Conservation (phyloP, 805 yeast genomes). For the Ogataea nakhonphanomensis region DNA sequence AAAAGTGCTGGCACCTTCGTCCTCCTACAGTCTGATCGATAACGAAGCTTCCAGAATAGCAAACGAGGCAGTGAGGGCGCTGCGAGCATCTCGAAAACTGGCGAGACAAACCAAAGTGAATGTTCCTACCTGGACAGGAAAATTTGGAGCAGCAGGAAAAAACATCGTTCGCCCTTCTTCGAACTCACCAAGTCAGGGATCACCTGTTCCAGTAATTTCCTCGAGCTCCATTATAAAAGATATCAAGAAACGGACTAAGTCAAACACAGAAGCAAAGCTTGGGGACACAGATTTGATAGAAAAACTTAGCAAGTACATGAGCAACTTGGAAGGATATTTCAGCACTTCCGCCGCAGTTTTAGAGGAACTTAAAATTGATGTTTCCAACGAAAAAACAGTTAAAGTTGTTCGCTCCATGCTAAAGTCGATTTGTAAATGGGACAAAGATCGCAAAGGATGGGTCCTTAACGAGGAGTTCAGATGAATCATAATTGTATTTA, state of each 20-base stretch:
- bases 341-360: slow-evolving; percentile 32
- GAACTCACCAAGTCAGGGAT: slow-evolving; percentile 2
- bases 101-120: slow-evolving; percentile 55
- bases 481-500: slow-evolving; percentile 9
- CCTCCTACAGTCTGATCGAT: slow-evolving; percentile 54
- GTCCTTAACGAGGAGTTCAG: slow-evolving; percentile 52
- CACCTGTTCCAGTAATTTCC: slow-evolving; percentile 25
- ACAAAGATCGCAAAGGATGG: slow-evolving; percentile 60
- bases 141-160: slow-evolving; percentile 80
- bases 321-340: slow-evolving; percentile 27
- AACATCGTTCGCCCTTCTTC: background rate
- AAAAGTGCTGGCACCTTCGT: slow-evolving; percentile 49
- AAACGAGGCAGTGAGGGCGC: slow-evolving; percentile 56
- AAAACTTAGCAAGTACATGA: slow-evolving; percentile 27
- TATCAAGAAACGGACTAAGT: slow-evolving; percentile 41
- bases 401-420: slow-evolving; percentile 65
- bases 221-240: slow-evolving; percentile 50
- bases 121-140: slow-evolving; percentile 96
- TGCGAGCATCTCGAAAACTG: slow-evolving; percentile 56
- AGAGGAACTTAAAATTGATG: slow-evolving; percentile 27
- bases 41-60: slow-evolving; percentile 61
- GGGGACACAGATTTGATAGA: slow-evolving; percentile 20
- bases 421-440: slow-evolving; percentile 67
- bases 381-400: slow-evolving; percentile 52
- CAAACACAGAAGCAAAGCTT: slow-evolving; percentile 3